phyloP scores from a whole-genome alignment of 2,329 filamentous ascomycete genomes.

The Scortechinia acanthostroma region DNA sequence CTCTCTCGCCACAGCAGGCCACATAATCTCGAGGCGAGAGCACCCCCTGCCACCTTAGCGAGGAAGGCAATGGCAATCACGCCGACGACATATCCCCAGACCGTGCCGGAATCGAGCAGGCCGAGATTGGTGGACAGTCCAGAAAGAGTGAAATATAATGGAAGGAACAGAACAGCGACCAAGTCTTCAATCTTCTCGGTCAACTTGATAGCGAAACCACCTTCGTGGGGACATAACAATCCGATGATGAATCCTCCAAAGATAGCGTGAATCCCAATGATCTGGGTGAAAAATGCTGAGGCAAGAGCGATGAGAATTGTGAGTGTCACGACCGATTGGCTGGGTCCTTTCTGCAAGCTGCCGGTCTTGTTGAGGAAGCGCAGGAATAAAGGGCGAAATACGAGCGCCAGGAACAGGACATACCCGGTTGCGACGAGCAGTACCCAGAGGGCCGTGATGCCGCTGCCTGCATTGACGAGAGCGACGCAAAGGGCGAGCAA shows the following conservation, averaged over 20 bases:
- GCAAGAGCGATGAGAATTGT: slow-evolving; percentile 73
- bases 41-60: slow-evolving; percentile 78
- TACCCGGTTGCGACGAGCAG: slow-evolving; percentile 71
- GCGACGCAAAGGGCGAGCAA: slow-evolving; percentile 87
- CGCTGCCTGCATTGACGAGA: slow-evolving; percentile 79
- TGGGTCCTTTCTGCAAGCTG: slow-evolving; percentile 79
- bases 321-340: slow-evolving; percentile 74
- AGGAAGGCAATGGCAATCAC: slow-evolving; percentile 76
- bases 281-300: slow-evolving; percentile 77
- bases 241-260: slow-evolving; percentile 89
- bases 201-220: slow-evolving; percentile 82
- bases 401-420: slow-evolving; percentile 67
- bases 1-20: slow-evolving; percentile 86
- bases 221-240: slow-evolving; percentile 81
- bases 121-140: slow-evolving; percentile 84
- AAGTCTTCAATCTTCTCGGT: slow-evolving; percentile 94
- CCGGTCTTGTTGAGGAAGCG: slow-evolving; percentile 69
- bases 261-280: slow-evolving; percentile 89
- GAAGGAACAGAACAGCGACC: slow-evolving; percentile 74
- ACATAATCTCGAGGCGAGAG: slow-evolving; percentile 67
- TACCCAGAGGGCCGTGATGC: slow-evolving; percentile 78
- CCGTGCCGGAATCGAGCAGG: slow-evolving; percentile 70
- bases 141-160: slow-evolving; percentile 88
- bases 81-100: slow-evolving; percentile 84
- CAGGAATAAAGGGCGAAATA: slow-evolving; percentile 67